A percentile compares a stretch with the other conserved stretches of the same genome.
phyloP scores from a whole-genome alignment of 2,329 filamentous ascomycete species.

The Microcyclosporella mali region DNA sequence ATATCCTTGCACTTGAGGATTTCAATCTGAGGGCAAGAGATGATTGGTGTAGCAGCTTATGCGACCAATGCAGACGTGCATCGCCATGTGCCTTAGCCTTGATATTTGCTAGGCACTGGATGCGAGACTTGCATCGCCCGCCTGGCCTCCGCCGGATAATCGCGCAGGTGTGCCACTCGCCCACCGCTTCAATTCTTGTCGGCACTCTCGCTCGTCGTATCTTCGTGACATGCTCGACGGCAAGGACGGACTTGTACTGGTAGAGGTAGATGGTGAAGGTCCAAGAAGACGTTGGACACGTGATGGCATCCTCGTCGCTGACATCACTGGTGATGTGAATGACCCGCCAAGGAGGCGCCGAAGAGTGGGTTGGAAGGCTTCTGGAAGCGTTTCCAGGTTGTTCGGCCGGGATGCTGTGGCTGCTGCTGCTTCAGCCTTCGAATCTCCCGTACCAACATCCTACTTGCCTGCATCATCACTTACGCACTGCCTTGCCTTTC shows the following conservation, averaged over 20 bases:
- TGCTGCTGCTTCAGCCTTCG: too few relatives aligned
- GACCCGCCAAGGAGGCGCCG: background rate
- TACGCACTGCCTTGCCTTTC: background rate
- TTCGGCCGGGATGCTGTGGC: background rate
- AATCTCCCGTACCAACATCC: background rate
- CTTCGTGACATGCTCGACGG: too few relatives aligned
- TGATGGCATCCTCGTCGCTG: conserved; percentile 1
- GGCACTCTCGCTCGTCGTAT: too few relatives aligned
- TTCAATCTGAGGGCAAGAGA: too few relatives aligned
- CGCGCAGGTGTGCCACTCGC: too few relatives aligned
- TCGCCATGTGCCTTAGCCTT: background rate
- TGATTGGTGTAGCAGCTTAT: conserved; percentile 3
- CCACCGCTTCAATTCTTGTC: too few relatives aligned
- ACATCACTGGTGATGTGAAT: background rate
- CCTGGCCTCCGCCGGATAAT: too few relatives aligned
- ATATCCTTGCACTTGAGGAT: too few relatives aligned
- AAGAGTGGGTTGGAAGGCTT: conserved; percentile 1
- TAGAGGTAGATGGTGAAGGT: too few relatives aligned
- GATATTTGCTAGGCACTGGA: too few relatives aligned
- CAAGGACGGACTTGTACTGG: too few relatives aligned
- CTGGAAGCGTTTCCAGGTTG: conserved; percentile 2
- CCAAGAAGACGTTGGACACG: background rate
- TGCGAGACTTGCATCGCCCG: too few relatives aligned
- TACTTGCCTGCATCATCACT: background rate
- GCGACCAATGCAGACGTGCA: conserved; percentile 3